Base-by-base conservation (phyloP, 2,329 filamentous ascomycete species). In the Trichoderma endophyticum region DNA sequence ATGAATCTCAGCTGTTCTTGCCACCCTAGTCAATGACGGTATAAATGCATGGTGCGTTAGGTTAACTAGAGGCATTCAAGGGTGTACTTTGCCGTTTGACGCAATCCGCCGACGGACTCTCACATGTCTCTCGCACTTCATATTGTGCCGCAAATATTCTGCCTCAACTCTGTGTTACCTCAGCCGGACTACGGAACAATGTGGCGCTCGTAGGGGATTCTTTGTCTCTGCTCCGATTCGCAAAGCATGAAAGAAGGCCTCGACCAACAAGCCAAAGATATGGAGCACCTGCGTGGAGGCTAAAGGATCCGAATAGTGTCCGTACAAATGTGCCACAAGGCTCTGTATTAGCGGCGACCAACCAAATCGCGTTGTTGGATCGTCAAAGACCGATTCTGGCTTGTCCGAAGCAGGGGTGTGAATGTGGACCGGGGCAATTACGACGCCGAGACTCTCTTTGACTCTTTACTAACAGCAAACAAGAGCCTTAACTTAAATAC, bases 351-450 rank as follows among this genome's bases (percentile, higher is more conserved):
- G 57, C 11, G 9, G 12, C 30, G 32, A 24, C 57, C 57, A 60
- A 60, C 57, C 30, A 60, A 32, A n/a, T n/a, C 6, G 18, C 30
- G 57, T 34, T 14, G 57, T 34, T 60, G 30, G 30, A 9, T 21
- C 18, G 30, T 21, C 32, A 34, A 32, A 60, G 18, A 1, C 57
- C 43, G 28, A n/a, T 32, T 32, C 1, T 64, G 62, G 39, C 18
- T n/a, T 64, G 39, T 64, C 62, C 39, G 62, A 28, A 24, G 62
- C 63, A 51, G 36, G 67, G 66, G 9, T 69, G 4, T 36, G 14
- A 30, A 69, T n/a, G 56, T 51, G 57, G 56, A 61, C 57, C 66
- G 66, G 66, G 56, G 28, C 66, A 69, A 69, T 60, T 69, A 51
- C 28, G 30, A 60, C 54, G 57, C 67, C 67, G 67, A 70, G 30